phyloP scores from a whole-genome alignment of 139 green algal species.

The Parachlorella kessleri region DNA sequence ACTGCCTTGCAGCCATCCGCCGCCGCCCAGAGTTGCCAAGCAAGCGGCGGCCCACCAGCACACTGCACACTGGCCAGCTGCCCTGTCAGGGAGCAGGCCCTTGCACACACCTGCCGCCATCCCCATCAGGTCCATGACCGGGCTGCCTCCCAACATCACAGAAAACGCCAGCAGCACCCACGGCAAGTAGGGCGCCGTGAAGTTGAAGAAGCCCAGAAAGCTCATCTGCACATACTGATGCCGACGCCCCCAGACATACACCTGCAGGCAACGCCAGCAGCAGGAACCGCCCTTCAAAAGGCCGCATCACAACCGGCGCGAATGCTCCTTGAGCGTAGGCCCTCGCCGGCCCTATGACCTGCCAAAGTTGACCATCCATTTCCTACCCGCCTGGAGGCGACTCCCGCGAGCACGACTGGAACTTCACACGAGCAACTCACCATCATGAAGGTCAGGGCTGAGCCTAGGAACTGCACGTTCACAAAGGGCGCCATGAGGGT shows the following conservation, averaged over 20 bases:
- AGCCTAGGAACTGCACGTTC: conserved; percentile 96
- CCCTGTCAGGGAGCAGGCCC: too few species aligned
- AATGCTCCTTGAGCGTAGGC: too few species aligned
- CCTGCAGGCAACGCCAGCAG: conserved; percentile 32
- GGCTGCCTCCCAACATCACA: conserved; percentile 87
- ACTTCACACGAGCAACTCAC: too few species aligned
- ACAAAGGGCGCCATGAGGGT: conserved; percentile 83
- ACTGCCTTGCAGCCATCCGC: too few species aligned
- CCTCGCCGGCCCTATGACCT: too few species aligned
- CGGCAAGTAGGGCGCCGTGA: conserved; percentile 97
- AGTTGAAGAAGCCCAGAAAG: conserved; percentile 98
- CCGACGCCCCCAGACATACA: conserved; percentile 97
- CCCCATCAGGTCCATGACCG: conserved; percentile 92
- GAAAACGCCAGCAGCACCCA: conserved; percentile 98
- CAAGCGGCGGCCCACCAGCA: too few species aligned
- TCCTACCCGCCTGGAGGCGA: too few species aligned
- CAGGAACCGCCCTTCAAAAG: background rate
- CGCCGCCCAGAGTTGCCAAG: too few species aligned
- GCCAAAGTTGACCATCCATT: too few species aligned
- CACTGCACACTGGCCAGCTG: too few species aligned
- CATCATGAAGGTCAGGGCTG: conserved; percentile 98
- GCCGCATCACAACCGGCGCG: background rate
- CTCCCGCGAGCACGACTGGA: too few species aligned
- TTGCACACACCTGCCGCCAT: conserved; percentile 77
- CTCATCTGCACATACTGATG: conserved; percentile 93